Evolutionary conservation across 805 yeast species (phyloP).

Genomic region (Candida taoyuanica): DNA sequence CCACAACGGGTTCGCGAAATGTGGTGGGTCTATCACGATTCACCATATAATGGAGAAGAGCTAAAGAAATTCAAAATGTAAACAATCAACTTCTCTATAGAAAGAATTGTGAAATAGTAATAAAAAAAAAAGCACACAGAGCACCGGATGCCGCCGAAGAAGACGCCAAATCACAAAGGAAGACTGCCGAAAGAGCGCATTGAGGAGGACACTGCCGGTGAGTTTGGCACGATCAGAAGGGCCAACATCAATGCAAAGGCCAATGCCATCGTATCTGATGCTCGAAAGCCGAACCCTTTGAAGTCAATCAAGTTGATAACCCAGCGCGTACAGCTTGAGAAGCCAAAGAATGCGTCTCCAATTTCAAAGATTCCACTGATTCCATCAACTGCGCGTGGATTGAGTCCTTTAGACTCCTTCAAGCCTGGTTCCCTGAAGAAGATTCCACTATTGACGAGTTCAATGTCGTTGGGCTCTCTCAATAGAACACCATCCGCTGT

Average conservation of each 20-base stretch:
- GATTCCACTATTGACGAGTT: not conserved
- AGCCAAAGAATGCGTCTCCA: no score
- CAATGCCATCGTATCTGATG: conserved; percentile 5
- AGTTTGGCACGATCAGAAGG: conserved; percentile 20
- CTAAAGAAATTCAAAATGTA: no score
- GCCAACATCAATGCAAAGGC: conserved; percentile 12
- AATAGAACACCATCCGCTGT: not conserved
- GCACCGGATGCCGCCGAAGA: not conserved
- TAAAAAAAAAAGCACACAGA: not conserved
- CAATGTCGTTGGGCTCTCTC: not conserved
- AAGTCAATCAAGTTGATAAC: conserved; percentile 4
- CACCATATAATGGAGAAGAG: no score
- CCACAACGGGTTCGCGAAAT: no score
- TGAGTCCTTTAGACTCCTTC: not conserved
- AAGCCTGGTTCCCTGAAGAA: not conserved
- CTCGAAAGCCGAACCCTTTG: conserved; percentile 8
- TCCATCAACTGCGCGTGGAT: no score
- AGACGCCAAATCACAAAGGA: not conserved
- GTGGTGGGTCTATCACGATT: no score
- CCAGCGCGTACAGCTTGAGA: no score
- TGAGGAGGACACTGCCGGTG: conserved; percentile 21
- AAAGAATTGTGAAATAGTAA: not conserved
- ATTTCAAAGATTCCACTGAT: no score
- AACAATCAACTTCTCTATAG: no score
- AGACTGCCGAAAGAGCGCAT: conserved; percentile 4